Percentiles rank a stretch among this genome's conserved stretches.
phyloP scores from a whole-genome alignment of 164 flowering plant species.

The Tetrastigma voinierianum region DNA sequence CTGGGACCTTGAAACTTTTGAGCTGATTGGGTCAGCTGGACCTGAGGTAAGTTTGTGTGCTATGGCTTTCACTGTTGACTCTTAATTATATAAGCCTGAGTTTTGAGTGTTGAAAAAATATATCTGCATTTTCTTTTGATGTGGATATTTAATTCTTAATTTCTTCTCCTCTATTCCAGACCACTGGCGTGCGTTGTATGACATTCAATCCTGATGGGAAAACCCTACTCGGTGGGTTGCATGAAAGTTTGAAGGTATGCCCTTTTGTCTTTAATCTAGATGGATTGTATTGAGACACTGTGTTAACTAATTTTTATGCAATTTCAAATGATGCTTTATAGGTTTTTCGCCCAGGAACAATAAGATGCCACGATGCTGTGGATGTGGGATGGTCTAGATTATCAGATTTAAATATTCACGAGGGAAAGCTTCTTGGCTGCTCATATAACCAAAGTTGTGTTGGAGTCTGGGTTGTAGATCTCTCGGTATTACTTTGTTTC shows the following conservation, averaged over 20 bases:
- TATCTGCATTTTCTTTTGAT: neutral
- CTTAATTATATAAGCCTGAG: constrained; percentile 1
- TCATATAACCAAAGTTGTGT: constrained; percentile 98
- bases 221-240: constrained; percentile 90
- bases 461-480: constrained; percentile 98
- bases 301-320: neutral
- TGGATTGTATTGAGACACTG: neutral
- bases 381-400: constrained; percentile 99
- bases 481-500: constrained; percentile 56
- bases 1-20: constrained; percentile 99
- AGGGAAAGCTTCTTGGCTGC: constrained; percentile 99
- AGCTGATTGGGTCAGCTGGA: constrained; percentile 92
- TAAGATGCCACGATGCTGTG: constrained; percentile 83
- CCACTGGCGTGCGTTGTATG: constrained; percentile 82
- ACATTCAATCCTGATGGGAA: constrained; percentile 96
- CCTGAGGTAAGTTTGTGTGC: constrained; percentile 68
- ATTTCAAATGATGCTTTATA: constrained; percentile 20
- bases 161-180: constrained; percentile 37
- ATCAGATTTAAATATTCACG: constrained; percentile 91
- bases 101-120: neutral
- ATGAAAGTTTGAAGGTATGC: constrained; percentile 84
- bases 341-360: constrained; percentile 97
- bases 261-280: neutral
- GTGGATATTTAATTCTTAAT: neutral
- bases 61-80: neutral